Conservation (phyloP, 108 stramenopile species). For the Craspedostauros australis region DNA sequence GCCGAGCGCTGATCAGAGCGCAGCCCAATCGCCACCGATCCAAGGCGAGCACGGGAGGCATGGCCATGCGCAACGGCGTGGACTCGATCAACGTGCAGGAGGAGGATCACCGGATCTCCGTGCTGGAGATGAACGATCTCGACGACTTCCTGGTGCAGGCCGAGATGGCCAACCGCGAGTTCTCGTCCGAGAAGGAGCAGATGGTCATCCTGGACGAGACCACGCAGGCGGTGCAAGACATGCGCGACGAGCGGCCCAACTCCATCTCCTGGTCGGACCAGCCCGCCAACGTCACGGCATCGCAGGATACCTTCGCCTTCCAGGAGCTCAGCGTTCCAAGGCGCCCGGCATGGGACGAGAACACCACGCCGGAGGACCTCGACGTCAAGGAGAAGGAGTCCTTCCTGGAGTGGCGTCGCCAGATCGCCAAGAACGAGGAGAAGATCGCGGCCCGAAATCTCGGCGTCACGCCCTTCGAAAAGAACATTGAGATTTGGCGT, state of each 20-base stretch:
- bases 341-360: slow-evolving; percentile 88
- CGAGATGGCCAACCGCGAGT: slow-evolving; percentile 88
- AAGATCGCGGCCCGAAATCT: slow-evolving; percentile 34
- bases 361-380: slow-evolving; percentile 85
- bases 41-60: slow-evolving; percentile 63
- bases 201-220: slow-evolving; percentile 54
- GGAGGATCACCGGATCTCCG: slow-evolving; percentile 54
- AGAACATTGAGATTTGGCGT: slow-evolving; percentile 98
- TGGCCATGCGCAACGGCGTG: slow-evolving; percentile 68
- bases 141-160: slow-evolving; percentile 93
- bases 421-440: slow-evolving; percentile 84
- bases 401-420: slow-evolving; percentile 94
- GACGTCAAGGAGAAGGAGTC: slow-evolving; percentile 81
- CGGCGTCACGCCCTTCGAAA: slow-evolving; percentile 96
- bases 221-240: slow-evolving; percentile 28
- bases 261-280: slow-evolving; percentile 3
- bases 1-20: slow-evolving; percentile 66
- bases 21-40: slow-evolving; percentile 54
- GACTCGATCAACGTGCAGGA: slow-evolving; percentile 50
- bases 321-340: slow-evolving; percentile 89
- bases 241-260: slow-evolving; percentile 12
- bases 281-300: slow-evolving; percentile 4
- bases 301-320: slow-evolving; percentile 65
- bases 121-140: slow-evolving; percentile 87
- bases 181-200: slow-evolving; percentile 78